phyloP scores from a whole-genome alignment of 2,329 filamentous ascomycete genomes.

The Ambrosiella xylebori region DNA sequence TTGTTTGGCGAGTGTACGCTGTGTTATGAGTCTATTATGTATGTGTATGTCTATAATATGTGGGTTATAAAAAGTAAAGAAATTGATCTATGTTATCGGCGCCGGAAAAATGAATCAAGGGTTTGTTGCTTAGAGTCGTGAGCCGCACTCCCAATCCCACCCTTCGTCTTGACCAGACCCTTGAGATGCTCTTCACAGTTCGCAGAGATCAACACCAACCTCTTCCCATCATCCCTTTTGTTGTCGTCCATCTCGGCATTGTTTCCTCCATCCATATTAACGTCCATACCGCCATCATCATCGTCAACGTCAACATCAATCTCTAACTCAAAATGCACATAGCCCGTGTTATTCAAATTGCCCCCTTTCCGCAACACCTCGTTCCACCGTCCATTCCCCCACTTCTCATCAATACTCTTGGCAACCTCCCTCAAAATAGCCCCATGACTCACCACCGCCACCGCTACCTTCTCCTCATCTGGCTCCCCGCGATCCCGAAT shows the following conservation, averaged over 20 bases:
- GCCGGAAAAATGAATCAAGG: constrained; percentile 55
- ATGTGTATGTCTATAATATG: background rate
- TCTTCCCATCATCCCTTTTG: background rate
- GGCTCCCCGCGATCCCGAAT: background rate
- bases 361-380: constrained; percentile 12
- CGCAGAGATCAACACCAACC: constrained; percentile 35
- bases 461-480: constrained; percentile 14
- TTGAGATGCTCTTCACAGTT: constrained; percentile 57
- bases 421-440: constrained; percentile 59
- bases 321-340: constrained; percentile 20
- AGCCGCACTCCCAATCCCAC: constrained; percentile 62
- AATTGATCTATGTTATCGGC: background rate
- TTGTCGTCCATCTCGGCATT: no score
- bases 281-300: background rate
- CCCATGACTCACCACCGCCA: constrained; percentile 67
- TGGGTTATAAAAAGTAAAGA: no score
- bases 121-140: constrained; percentile 62
- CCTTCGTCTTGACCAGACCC: constrained; percentile 60
- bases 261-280: no score
- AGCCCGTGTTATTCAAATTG: constrained; percentile 37
- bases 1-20: background rate
- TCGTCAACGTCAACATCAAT: background rate
- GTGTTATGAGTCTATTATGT: background rate
- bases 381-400: constrained; percentile 19
- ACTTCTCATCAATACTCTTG: constrained; percentile 39